Conservation (phyloP, 1,284 basidiomycete species). For the Psilocybe mexicana region DNA sequence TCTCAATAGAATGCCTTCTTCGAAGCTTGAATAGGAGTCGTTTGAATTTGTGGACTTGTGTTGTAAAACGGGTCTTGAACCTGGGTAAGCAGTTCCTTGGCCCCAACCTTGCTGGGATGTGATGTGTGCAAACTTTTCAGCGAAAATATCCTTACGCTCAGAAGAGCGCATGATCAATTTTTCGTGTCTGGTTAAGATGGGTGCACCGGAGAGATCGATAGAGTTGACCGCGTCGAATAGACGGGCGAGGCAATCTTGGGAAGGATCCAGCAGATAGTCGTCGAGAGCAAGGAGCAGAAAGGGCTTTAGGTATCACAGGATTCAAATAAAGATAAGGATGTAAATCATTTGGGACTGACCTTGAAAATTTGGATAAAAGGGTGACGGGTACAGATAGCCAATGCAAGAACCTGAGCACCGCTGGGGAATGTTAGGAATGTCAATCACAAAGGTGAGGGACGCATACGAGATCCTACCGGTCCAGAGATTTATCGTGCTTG, state of each 20-base stretch:
- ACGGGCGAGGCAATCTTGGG: conserved; percentile 83
- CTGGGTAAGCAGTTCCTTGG: conserved; percentile 22
- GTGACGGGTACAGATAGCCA: conserved; percentile 94
- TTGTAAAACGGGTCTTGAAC: conserved; percentile 29
- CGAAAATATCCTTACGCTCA: conserved; percentile 90
- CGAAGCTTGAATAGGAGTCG: conserved; percentile 67
- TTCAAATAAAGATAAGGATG: conserved; percentile 2
- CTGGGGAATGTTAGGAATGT: conserved; percentile 41
- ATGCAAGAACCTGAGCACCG: conserved; percentile 93
- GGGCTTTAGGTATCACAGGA: conserved; percentile 53
- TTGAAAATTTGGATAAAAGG: conserved; percentile 99
- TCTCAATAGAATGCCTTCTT: conserved; percentile 58
- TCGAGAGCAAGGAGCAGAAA: conserved; percentile 92
- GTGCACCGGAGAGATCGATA: conserved; percentile 84
- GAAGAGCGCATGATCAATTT: conserved; percentile 87
- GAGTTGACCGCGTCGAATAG: conserved; percentile 93
- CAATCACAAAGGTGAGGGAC: conserved; percentile 8
- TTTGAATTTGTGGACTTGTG: conserved; percentile 57
- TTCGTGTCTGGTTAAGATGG: conserved; percentile 77
- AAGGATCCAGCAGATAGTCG: conserved; percentile 90
- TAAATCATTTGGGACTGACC: conserved; percentile 40
- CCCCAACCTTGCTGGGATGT: conserved; percentile 25
- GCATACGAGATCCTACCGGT: conserved; percentile 57
- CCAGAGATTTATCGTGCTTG: conserved; percentile 86
- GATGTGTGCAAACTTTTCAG: conserved; percentile 69